phyloP scores from a whole-genome alignment of 2,329 filamentous ascomycete genomes.

The Pseudocercospora fijiensis region DNA sequence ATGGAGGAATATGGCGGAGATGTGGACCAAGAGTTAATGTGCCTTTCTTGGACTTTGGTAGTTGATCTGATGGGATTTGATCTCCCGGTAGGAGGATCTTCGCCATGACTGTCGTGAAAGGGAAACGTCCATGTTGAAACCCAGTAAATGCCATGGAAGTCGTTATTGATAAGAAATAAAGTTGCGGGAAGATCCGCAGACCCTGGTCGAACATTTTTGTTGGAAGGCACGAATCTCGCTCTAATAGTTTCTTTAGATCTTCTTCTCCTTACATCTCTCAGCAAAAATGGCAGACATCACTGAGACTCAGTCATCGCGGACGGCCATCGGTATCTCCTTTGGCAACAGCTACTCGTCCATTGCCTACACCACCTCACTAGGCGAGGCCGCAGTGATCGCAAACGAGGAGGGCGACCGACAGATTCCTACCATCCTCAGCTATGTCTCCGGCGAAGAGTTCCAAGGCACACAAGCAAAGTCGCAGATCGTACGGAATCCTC shows the following conservation, averaged over 20 bases:
- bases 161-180: neutral
- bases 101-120: constrained; percentile 20
- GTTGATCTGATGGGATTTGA: constrained; percentile 60
- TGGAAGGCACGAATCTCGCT: constrained; percentile 9
- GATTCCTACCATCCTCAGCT: constrained; percentile 91
- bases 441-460: constrained; percentile 94
- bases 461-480: constrained; percentile 93
- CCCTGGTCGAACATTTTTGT: constrained; percentile 1
- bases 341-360: constrained; percentile 99
- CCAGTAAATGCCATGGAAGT: neutral
- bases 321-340: constrained; percentile 92
- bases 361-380: constrained; percentile 71
- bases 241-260: neutral
- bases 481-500: constrained; percentile 86
- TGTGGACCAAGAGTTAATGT: constrained; percentile 81
- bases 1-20: constrained; percentile 76
- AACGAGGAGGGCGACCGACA: constrained; percentile 99
- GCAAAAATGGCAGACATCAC: constrained; percentile 51
- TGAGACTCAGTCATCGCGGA: constrained; percentile 22
- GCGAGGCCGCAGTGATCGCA: constrained; percentile 95
- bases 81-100: constrained; percentile 82
- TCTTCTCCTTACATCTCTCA: neutral
- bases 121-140: neutral
- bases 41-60: constrained; percentile 64
- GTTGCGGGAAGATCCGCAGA: neutral